Evolutionary conservation across 441 rosid species (phyloP).

Genomic region (Bocquillonia castaneifolia): DNA sequence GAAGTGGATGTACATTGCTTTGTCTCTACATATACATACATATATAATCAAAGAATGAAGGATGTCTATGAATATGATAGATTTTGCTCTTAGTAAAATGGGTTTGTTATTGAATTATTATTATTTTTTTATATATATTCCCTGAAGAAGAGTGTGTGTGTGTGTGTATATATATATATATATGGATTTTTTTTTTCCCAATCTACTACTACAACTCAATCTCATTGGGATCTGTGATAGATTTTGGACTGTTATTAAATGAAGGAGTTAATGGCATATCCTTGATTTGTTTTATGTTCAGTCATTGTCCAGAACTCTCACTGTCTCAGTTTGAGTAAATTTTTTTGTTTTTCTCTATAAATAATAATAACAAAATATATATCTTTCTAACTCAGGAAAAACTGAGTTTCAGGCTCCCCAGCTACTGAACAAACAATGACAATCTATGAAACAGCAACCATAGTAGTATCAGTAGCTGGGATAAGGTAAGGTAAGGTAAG

Average conservation of each 20-base stretch:
- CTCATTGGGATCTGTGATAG: conserved; percentile 51
- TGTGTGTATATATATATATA: too few relatives aligned
- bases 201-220: too few relatives aligned
- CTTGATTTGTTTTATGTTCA: conserved; percentile 44
- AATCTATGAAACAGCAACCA: conserved; percentile 19
- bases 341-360: conserved; percentile 22
- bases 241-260: conserved; percentile 30
- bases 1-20: neutral
- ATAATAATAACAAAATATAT: too few relatives aligned
- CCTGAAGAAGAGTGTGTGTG: too few relatives aligned
- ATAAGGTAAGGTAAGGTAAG: neutral
- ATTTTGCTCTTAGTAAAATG: neutral
- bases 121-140: neutral
- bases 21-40: conserved; percentile 1
- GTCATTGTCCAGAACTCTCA: conserved; percentile 37
- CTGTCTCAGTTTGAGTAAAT: conserved; percentile 27
- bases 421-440: conserved; percentile 32
- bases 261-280: conserved; percentile 25
- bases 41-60: neutral
- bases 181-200: neutral
- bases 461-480: conserved; percentile 15
- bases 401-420: conserved; percentile 31
- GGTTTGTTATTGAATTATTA: neutral
- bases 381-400: conserved; percentile 20
- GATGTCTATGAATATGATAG: neutral